Conservation (phyloP, 2,329 filamentous ascomycete genomes). For the Apiospora koreana region DNA sequence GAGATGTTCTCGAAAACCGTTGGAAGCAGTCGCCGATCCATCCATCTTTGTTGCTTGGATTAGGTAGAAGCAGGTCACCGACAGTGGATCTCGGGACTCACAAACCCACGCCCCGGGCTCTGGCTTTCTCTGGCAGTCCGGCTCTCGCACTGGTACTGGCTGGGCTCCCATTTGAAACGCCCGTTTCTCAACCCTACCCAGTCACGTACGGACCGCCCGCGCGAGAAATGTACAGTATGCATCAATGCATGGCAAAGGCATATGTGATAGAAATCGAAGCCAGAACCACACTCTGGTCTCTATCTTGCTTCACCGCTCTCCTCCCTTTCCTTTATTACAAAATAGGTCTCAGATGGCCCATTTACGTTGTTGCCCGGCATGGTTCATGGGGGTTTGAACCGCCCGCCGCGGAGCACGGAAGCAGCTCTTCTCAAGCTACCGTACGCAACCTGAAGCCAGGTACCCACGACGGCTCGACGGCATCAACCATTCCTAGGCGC, state of each 20-base stretch:
- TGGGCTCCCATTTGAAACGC: neutral
- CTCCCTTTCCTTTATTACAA: neutral
- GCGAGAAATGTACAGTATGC: neutral
- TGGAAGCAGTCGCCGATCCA: neutral
- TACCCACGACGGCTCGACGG: too few relatives aligned
- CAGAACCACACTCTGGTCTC: neutral
- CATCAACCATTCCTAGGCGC: neutral
- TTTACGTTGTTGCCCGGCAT: neutral
- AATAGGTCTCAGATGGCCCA: slow-evolving; percentile 3
- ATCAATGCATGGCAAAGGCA: slow-evolving; percentile 3
- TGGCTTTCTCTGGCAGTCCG: neutral
- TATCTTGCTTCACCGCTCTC: slow-evolving; percentile 3
- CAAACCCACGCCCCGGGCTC: neutral
- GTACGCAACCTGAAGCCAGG: neutral
- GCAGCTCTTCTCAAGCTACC: neutral
- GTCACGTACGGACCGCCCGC: neutral
- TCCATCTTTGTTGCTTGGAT: neutral
- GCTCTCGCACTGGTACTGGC: neutral
- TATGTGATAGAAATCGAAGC: neutral
- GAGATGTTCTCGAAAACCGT: slow-evolving; percentile 5
- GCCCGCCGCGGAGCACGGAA: neutral
- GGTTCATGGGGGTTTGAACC: neutral
- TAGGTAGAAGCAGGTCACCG: neutral
- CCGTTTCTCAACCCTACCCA: neutral
- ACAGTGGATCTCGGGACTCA: neutral